Evolutionary conservation across 805 yeast species (phyloP).

Genomic region (Yarrowia sp.): DNA sequence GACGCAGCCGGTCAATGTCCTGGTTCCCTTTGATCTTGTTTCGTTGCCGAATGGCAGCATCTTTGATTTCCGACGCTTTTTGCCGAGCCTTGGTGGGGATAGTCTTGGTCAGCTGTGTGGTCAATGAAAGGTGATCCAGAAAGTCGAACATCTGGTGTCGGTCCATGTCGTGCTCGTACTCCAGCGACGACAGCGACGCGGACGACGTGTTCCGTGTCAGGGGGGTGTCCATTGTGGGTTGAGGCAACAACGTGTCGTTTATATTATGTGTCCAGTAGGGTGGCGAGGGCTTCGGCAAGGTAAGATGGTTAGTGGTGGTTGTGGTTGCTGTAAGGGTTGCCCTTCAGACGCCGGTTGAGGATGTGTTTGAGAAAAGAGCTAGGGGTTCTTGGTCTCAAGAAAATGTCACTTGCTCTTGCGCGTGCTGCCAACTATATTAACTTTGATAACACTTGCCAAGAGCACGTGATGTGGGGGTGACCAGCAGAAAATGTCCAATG

Average conservation of each 20-base stretch:
- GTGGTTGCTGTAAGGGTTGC: not conserved
- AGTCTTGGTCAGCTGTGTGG: constrained; percentile 20
- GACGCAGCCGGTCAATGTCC: constrained; percentile 37
- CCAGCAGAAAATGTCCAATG: not conserved
- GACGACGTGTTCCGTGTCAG: constrained; percentile 10
- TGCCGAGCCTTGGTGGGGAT: constrained; percentile 19
- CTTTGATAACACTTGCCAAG: constrained; percentile 12
- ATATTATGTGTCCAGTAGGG: not conserved
- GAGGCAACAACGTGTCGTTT: not conserved
- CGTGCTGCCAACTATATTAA: not conserved
- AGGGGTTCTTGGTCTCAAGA: not conserved
- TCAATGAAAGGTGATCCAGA: constrained; percentile 10
- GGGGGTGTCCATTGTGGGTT: constrained; percentile 16
- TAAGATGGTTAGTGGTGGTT: not conserved
- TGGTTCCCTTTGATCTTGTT: constrained; percentile 29
- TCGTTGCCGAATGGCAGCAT: constrained; percentile 22
- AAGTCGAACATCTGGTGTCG: constrained; percentile 20
- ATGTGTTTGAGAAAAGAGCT: not conserved
- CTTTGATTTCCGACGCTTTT: constrained; percentile 20
- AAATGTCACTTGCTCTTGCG: not conserved
- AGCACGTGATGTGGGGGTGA: constrained; percentile 3
- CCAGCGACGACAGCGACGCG: constrained; percentile 24
- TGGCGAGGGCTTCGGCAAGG: too few species aligned
- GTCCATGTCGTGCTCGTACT: constrained; percentile 20
- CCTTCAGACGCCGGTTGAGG: not conserved